Percentiles rank a stretch among this genome's conserved stretches.
phyloP scores from a whole-genome alignment of 2,329 filamentous ascomycete genomes.

The Aspergillus neoniger region DNA sequence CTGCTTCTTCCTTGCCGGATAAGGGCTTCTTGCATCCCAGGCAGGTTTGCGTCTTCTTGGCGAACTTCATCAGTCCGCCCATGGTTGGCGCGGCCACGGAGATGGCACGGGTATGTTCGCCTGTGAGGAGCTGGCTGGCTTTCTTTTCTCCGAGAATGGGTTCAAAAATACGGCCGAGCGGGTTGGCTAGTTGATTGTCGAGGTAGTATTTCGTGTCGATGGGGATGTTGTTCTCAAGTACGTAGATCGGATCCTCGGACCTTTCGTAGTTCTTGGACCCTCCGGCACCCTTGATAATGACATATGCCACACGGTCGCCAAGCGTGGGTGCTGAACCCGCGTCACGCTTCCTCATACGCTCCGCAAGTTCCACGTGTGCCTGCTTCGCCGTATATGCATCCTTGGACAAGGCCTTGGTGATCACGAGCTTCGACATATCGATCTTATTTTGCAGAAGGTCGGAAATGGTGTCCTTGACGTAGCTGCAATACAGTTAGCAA shows the following conservation, averaged over 20 bases:
- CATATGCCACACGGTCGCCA: conserved; percentile 95
- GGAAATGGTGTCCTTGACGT: conserved; percentile 94
- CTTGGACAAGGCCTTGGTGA: conserved; percentile 95
- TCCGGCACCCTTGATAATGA: conserved; percentile 89
- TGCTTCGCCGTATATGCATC: conserved; percentile 87
- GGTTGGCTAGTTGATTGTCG: conserved; percentile 96
- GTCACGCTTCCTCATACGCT: conserved; percentile 96
- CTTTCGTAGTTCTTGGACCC: conserved; percentile 96
- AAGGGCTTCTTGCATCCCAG: conserved; percentile 99
- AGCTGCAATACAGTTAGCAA: conserved; percentile 59
- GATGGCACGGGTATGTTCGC: conserved; percentile 93
- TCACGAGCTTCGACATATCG: conserved; percentile 98
- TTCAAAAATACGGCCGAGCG: conserved; percentile 92
- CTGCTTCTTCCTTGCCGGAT: conserved; percentile 72
- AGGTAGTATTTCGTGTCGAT: conserved; percentile 99
- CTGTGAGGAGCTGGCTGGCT: conserved; percentile 79
- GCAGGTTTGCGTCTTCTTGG: conserved; percentile 96
- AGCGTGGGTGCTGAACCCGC: conserved; percentile 88
- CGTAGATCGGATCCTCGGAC: conserved; percentile 94
- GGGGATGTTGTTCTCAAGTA: conserved; percentile 94
- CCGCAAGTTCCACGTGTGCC: conserved; percentile 91
- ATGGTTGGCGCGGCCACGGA: conserved; percentile 87
- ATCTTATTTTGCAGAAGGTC: conserved; percentile 96
- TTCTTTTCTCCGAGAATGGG: conserved; percentile 94
- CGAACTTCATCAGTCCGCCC: conserved; percentile 96